Percentiles rank a stretch among this genome's conserved stretches.
Evolutionary conservation across 257 asterid genomes (phyloP).

Genomic region (Osmanthus fragrans): DNA sequence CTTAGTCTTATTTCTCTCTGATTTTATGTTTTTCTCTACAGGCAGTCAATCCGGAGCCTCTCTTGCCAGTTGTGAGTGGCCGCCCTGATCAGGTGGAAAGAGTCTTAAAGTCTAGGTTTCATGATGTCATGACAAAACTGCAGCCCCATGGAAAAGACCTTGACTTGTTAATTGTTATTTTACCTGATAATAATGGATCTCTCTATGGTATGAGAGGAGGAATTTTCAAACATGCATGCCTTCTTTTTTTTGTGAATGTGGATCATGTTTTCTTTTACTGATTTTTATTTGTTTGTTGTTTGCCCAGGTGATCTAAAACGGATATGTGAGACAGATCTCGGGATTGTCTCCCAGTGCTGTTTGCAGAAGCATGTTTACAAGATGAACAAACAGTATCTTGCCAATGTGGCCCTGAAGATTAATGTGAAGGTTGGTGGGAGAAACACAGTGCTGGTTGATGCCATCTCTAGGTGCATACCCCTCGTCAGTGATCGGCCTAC

Average conservation of each 20-base stretch:
- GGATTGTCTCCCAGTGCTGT: slow-evolving; percentile 97
- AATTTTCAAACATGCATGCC: background rate
- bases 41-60: slow-evolving; percentile 80
- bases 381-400: slow-evolving; percentile 89
- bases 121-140: slow-evolving; percentile 66
- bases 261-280: background rate
- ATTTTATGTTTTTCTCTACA: slow-evolving; percentile 27
- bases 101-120: slow-evolving; percentile 69
- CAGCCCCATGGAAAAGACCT: slow-evolving; percentile 68
- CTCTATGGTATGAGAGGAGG: slow-evolving; percentile 66
- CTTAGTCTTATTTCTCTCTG: background rate
- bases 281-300: background rate
- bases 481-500: slow-evolving; percentile 91
- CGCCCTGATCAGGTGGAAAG: slow-evolving; percentile 90
- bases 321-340: slow-evolving; percentile 94
- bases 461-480: slow-evolving; percentile 82
- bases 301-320: slow-evolving; percentile 79
- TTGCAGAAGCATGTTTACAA: slow-evolving; percentile 81
- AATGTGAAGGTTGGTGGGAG: slow-evolving; percentile 98
- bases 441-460: slow-evolving; percentile 90
- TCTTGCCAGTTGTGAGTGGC: slow-evolving; percentile 62
- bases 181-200: slow-evolving; percentile 95
- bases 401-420: slow-evolving; percentile 85
- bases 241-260: background rate
- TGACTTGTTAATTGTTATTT: slow-evolving; percentile 79